phyloP scores from a whole-genome alignment of 306 rosid genomes.

The Gastrolobium villosum region DNA sequence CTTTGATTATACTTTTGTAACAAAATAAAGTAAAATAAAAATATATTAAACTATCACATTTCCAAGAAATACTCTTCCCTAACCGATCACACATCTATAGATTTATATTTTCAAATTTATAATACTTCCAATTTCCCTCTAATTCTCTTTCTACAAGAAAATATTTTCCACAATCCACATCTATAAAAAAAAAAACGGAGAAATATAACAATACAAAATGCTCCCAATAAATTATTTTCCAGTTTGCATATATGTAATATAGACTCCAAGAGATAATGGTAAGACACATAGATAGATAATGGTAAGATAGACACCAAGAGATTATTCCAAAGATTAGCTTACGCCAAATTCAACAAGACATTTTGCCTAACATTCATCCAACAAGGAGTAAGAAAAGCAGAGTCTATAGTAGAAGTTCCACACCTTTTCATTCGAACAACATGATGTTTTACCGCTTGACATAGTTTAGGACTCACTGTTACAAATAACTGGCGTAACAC shows the following conservation, averaged over 20 bases:
- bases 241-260: neutral
- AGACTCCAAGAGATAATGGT: no score
- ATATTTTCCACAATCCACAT: no score
- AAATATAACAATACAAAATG: no score
- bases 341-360: constrained; percentile 11
- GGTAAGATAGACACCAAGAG: neutral
- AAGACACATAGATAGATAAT: no score
- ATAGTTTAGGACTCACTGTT: constrained; percentile 84
- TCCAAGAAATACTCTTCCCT: neutral
- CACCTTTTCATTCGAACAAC: constrained; percentile 78
- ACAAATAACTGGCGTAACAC: constrained; percentile 74
- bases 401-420: neutral
- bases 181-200: no score
- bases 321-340: neutral
- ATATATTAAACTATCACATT: neutral
- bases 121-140: neutral
- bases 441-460: constrained; percentile 74
- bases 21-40: no score
- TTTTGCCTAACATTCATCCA: neutral
- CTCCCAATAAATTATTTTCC: no score
- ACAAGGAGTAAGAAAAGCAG: neutral
- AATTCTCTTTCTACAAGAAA: neutral
- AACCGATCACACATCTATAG: no score
- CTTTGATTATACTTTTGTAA: neutral
- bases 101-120: no score